Evolutionary conservation across 106 monocot genomes (phyloP).

Genomic region (Narthecium ossifragum): DNA sequence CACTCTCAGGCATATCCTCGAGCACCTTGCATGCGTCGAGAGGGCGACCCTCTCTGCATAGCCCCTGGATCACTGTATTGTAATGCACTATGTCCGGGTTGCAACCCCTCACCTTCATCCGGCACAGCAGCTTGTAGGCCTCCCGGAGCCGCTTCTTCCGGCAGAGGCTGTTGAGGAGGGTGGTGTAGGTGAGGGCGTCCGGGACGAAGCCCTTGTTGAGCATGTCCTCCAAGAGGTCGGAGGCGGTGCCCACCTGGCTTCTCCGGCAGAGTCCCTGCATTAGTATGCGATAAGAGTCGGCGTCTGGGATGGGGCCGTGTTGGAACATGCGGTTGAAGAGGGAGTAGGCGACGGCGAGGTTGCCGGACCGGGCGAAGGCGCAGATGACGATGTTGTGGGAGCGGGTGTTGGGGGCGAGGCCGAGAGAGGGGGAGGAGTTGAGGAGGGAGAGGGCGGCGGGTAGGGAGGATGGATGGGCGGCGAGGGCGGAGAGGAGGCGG

Average conservation of each 20-base stretch:
- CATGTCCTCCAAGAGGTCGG: slow-evolving; percentile 82
- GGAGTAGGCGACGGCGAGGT: slow-evolving; percentile 46
- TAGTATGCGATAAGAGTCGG: slow-evolving; percentile 53
- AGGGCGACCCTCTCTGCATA: slow-evolving; percentile 64
- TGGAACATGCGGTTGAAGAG: slow-evolving; percentile 57
- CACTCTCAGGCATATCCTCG: slow-evolving; percentile 59
- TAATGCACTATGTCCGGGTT: slow-evolving; percentile 76
- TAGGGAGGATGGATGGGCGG: slow-evolving; percentile 27
- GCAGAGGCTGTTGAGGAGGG: slow-evolving; percentile 80
- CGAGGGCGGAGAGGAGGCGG: slow-evolving; percentile 17
- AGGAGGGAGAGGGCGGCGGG: slow-evolving; percentile 20
- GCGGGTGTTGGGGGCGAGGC: slow-evolving; percentile 19
- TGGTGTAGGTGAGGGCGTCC: slow-evolving; percentile 52
- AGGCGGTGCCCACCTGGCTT: slow-evolving; percentile 62
- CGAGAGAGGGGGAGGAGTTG: slow-evolving; percentile 11
- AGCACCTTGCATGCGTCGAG: slow-evolving; percentile 77
- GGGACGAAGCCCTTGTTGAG: slow-evolving; percentile 60
- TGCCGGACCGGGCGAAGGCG: slow-evolving; percentile 32
- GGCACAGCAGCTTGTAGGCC: slow-evolving; percentile 78
- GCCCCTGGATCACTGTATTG: slow-evolving; percentile 67
- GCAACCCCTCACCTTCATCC: slow-evolving; percentile 76
- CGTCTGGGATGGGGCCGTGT: slow-evolving; percentile 35
- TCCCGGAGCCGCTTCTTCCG: slow-evolving; percentile 71
- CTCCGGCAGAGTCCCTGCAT: slow-evolving; percentile 70
- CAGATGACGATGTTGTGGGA: slow-evolving; percentile 56